Evolutionary conservation across 176 grass and related monocot species (phyloP).

Genomic region (Melocanna baccifera): DNA sequence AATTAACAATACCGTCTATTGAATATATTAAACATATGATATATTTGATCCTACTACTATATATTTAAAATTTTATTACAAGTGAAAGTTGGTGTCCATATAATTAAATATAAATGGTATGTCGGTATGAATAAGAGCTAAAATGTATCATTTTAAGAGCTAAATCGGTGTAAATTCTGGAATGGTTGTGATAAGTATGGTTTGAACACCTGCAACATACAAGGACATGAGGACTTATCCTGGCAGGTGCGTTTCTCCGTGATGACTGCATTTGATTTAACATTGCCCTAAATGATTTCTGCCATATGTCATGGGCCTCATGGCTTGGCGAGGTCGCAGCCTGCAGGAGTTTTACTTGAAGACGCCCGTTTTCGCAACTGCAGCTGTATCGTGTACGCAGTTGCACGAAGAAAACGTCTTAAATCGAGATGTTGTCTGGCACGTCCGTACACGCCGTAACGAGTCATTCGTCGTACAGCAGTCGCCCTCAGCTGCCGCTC

Average conservation of each 20-base stretch:
- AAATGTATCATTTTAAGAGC: too few relatives aligned
- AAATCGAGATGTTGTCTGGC: background rate
- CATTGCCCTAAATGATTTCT: background rate
- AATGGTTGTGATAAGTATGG: too few relatives aligned
- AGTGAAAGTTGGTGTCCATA: too few relatives aligned
- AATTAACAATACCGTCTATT: too few relatives aligned
- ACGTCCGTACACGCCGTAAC: background rate
- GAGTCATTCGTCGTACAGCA: background rate
- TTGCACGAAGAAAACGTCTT: background rate
- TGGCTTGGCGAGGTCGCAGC: background rate
- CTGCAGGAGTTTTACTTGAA: background rate
- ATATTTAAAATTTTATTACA: too few relatives aligned
- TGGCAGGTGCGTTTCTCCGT: background rate
- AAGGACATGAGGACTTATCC: background rate
- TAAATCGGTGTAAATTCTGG: too few relatives aligned
- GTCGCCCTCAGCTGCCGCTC: background rate
- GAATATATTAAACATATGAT: too few relatives aligned
- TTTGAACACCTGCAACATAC: background rate
- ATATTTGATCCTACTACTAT: too few relatives aligned
- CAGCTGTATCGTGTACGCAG: background rate
- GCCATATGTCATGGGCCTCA: background rate
- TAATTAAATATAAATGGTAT: too few relatives aligned
- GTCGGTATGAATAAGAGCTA: rapidly evolving
- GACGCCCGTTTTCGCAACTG: background rate
- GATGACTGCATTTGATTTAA: background rate